Conservation (phyloP, 768 basidiomycete genomes). For the Suillus bovinus region DNA sequence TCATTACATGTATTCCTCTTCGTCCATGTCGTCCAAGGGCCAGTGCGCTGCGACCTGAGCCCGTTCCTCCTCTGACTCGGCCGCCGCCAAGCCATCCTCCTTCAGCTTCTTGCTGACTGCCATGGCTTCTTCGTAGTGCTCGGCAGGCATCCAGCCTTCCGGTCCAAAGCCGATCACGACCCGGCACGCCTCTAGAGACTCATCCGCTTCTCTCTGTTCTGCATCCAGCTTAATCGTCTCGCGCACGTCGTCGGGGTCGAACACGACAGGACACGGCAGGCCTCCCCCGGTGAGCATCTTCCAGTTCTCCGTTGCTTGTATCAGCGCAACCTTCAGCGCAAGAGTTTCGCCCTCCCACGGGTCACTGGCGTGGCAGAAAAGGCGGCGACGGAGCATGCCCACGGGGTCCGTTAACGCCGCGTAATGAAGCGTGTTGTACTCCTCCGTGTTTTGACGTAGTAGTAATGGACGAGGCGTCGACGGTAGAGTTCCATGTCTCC, state of each 20-base stretch:
- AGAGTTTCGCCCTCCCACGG: conserved; percentile 54
- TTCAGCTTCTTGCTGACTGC: conserved; percentile 34
- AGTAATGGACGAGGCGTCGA: conserved; percentile 49
- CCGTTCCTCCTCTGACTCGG: conserved; percentile 38
- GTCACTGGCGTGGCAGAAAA: conserved; percentile 44
- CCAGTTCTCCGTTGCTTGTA: conserved; percentile 45
- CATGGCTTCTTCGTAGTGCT: conserved; percentile 43
- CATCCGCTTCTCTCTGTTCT: conserved; percentile 32
- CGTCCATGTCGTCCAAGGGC: conserved; percentile 50
- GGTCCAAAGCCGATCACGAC: conserved; percentile 33
- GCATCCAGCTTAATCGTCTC: conserved; percentile 40
- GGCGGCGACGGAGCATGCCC: conserved; percentile 37
- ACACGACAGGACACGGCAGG: conserved; percentile 45
- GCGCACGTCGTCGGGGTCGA: conserved; percentile 45
- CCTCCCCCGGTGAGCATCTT: conserved; percentile 39
- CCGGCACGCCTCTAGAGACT: conserved; percentile 29
- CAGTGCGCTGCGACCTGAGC: conserved; percentile 41
- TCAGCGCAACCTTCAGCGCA: conserved; percentile 46
- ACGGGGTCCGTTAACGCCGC: conserved; percentile 40
- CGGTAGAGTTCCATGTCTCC: conserved; percentile 38
- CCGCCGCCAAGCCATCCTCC: conserved; percentile 32
- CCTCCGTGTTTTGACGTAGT: conserved; percentile 47
- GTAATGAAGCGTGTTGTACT: conserved; percentile 47
- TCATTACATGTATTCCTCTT: conserved; percentile 36
- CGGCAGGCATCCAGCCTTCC: conserved; percentile 46